Evolutionary conservation across 2,329 filamentous ascomycete genomes (phyloP).

Genomic region (Aspergillus sclerotialis): DNA sequence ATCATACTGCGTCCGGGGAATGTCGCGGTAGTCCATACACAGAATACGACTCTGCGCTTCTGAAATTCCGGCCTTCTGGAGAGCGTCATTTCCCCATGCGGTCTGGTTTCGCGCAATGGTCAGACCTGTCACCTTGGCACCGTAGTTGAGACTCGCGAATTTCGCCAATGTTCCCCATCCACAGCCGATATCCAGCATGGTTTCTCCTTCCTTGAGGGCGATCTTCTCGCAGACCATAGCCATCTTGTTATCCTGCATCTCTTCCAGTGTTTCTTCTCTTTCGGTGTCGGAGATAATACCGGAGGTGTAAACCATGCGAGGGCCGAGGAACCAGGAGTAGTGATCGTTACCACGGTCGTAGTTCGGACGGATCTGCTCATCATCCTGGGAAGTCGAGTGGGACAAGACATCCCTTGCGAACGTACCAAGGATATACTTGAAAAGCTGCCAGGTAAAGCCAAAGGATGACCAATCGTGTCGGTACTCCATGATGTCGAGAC

Average conservation of each 20-base stretch:
- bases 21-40: slow-evolving; percentile 91
- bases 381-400: slow-evolving; percentile 22
- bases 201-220: slow-evolving; percentile 65
- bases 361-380: slow-evolving; percentile 25
- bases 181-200: slow-evolving; percentile 80
- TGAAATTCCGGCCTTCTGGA: slow-evolving; percentile 66
- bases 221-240: slow-evolving; percentile 87
- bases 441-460: slow-evolving; percentile 21
- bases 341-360: slow-evolving; percentile 28
- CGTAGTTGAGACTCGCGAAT: slow-evolving; percentile 79
- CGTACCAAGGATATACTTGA: slow-evolving; percentile 23
- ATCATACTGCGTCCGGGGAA: slow-evolving; percentile 69
- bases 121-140: slow-evolving; percentile 60
- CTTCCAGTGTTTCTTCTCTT: slow-evolving; percentile 24
- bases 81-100: slow-evolving; percentile 77
- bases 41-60: slow-evolving; percentile 79
- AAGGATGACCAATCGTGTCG: slow-evolving; percentile 29
- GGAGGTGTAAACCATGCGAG: slow-evolving; percentile 29
- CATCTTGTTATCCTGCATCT: slow-evolving; percentile 75
- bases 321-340: slow-evolving; percentile 29
- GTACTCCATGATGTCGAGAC: slow-evolving; percentile 26
- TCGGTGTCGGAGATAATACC: slow-evolving; percentile 23
- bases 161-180: slow-evolving; percentile 86
- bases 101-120: slow-evolving; percentile 86
- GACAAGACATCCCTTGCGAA: slow-evolving; percentile 21